Percentiles rank a stretch among this genome's conserved stretches.
Evolutionary conservation across 2,329 filamentous ascomycete species (phyloP).

Genomic region (Aspergillus sp.): DNA sequence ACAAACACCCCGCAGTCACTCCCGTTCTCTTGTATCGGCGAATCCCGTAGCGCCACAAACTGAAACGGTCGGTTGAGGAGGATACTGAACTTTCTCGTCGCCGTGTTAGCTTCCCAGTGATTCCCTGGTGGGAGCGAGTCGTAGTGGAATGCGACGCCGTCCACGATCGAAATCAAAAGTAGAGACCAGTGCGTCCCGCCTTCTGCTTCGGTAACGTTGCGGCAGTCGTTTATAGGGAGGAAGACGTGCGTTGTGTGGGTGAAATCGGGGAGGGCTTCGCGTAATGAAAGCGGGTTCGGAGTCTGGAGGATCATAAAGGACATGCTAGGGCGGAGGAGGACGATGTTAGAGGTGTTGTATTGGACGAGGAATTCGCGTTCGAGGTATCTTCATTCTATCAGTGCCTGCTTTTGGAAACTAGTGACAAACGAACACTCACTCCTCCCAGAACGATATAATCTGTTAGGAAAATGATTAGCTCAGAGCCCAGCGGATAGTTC

Average conservation of each 20-base stretch:
- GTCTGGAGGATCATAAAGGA: constrained; percentile 82
- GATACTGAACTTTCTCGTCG: constrained; percentile 60
- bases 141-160: constrained; percentile 93
- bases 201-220: constrained; percentile 69
- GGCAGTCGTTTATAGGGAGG: constrained; percentile 86
- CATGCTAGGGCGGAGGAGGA: constrained; percentile 88
- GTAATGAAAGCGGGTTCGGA: constrained; percentile 49
- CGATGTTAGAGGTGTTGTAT: constrained; percentile 77
- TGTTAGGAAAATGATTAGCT: constrained; percentile 28
- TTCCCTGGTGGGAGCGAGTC: constrained; percentile 78
- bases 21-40: constrained; percentile 83
- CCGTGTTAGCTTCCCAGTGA: constrained; percentile 62
- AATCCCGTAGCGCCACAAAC: constrained; percentile 77
- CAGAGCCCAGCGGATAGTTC: neutral
- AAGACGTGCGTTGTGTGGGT: constrained; percentile 80
- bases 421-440: constrained; percentile 48
- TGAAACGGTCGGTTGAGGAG: constrained; percentile 60
- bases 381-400: constrained; percentile 53
- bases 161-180: constrained; percentile 78
- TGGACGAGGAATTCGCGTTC: constrained; percentile 78
- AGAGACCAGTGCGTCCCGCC: constrained; percentile 93
- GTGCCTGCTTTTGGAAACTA: constrained; percentile 1
- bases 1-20: constrained; percentile 96
- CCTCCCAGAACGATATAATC: constrained; percentile 98
- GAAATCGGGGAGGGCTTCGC: constrained; percentile 74